Evolutionary conservation across 495 filamentous ascomycete genomes (phyloP), one percentile per base, ranked within the genome.

Genomic region (Penicillium crystallinum): DNA sequence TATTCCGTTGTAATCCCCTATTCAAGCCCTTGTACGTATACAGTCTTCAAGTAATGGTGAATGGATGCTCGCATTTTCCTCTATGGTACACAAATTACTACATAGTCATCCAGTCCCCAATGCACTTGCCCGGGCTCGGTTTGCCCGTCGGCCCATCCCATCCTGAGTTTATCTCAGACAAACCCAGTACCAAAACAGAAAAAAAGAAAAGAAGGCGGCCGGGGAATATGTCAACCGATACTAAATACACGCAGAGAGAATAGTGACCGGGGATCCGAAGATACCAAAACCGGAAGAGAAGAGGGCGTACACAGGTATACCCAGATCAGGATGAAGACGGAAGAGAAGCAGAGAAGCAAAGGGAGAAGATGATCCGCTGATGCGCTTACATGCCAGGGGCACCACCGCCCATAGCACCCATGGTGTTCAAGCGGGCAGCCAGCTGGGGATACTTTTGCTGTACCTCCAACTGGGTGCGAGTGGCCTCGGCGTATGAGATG

Each of bases 391-490:
- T 65, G 51, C 62, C 71, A 44, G 69, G 69, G 21, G 74, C 56
- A 41, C 66, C 68, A 31, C 54, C 56, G 21, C 55, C 57, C 63
- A 66, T 64, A 45, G 73, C 74, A 23, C 82, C 82, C 84, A 95
- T 90, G 38, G 84, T 81, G 51, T 88, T 84, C 48, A 98, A 80
- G 61, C 88, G 86, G 47, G 77, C 84, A 11, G 90, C 90, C 25
- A 98, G 82, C 69, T 95, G 84, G n/a, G 93, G 93, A 64, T 98
- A 97, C 71, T 96, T 95, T 74, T 97, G 89, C 74, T 97, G 91
- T 14, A 98, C 93, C 75, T 97, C 88, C 34, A 99, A 79, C 73
- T 99, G 93, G 49, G 95, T 97, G 54, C 95, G 79, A 41, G 93
- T 97, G 18, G 95, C 93, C 71, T 99, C 93, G 12, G 93, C 93